phyloP scores from a whole-genome alignment of 2,329 filamentous ascomycete species.

The Calycina herbarum region DNA sequence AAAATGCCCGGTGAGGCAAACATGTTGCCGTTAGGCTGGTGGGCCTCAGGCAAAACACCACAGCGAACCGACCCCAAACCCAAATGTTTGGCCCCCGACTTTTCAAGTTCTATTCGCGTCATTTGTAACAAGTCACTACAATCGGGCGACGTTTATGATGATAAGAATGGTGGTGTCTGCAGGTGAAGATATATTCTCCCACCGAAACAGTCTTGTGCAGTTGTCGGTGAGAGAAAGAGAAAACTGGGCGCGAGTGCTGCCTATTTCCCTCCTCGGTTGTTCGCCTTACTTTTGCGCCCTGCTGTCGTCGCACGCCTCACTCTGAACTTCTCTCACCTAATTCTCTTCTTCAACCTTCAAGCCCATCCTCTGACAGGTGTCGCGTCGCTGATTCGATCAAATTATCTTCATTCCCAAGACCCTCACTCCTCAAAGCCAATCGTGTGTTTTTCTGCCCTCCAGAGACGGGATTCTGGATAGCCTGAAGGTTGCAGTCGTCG shows the following conservation, averaged over 20 bases:
- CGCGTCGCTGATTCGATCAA: constrained; percentile 17
- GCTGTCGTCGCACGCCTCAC: constrained; percentile 21
- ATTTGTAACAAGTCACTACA: neutral
- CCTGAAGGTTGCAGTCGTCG: constrained; percentile 7
- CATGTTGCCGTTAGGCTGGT: neutral
- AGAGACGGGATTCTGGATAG: neutral
- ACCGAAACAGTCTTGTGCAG: neutral
- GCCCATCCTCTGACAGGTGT: neutral
- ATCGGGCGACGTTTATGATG: constrained; percentile 1
- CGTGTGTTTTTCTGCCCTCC: constrained; percentile 12
- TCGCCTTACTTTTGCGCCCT: constrained; percentile 24
- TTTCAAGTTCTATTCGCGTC: neutral
- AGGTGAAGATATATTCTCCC: neutral
- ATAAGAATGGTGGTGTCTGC: neutral
- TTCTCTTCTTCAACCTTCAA: constrained; percentile 5
- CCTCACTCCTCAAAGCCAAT: constrained; percentile 8
- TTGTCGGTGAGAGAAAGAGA: neutral
- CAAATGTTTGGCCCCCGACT: neutral
- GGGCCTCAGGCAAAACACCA: neutral
- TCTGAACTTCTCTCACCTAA: constrained; percentile 11
- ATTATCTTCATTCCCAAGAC: constrained; percentile 2
- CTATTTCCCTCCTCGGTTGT: constrained; percentile 23
- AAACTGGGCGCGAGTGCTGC: constrained; percentile 8
- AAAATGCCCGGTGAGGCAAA: neutral
- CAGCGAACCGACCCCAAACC: neutral